Evolutionary conservation across 2,329 filamentous ascomycete genomes (phyloP).

Genomic region (Epichloe elymi): DNA sequence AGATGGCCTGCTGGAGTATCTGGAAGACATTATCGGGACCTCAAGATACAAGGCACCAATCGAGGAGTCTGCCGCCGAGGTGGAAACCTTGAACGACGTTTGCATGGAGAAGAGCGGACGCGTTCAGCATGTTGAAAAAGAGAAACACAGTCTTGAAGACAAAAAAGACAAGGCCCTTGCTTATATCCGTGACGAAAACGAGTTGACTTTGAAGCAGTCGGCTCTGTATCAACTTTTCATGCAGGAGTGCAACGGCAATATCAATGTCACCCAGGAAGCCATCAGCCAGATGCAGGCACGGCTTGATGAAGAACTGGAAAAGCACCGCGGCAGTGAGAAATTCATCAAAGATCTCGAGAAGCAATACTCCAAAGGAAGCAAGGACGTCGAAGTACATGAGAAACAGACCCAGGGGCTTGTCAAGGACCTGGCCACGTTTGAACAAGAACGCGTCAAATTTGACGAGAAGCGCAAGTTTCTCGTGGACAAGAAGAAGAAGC

Average conservation of each 20-base stretch:
- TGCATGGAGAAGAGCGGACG: constrained; percentile 91
- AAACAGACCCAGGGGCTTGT: constrained; percentile 66
- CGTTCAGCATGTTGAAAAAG: constrained; percentile 95
- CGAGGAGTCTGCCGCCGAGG: constrained; percentile 80
- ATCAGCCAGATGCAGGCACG: constrained; percentile 82
- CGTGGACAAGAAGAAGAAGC: constrained; percentile 79
- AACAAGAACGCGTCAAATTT: constrained; percentile 94
- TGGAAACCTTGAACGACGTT: constrained; percentile 85
- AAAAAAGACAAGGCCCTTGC: constrained; percentile 87
- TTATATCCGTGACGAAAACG: constrained; percentile 86
- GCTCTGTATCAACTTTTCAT: constrained; percentile 88
- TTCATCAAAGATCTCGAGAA: constrained; percentile 84
- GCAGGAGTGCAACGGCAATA: constrained; percentile 76
- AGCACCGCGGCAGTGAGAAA: constrained; percentile 79
- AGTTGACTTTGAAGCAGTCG: constrained; percentile 77
- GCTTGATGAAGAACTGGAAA: constrained; percentile 76
- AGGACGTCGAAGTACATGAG: constrained; percentile 71
- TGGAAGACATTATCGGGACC: constrained; percentile 97
- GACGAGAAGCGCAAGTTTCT: constrained; percentile 97
- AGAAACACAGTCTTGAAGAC: constrained; percentile 82
- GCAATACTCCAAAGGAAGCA: constrained; percentile 67
- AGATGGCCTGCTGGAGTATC: constrained; percentile 87
- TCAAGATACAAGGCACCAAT: constrained; percentile 98
- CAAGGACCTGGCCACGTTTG: constrained; percentile 84
- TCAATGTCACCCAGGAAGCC: constrained; percentile 77